phyloP scores from a whole-genome alignment of 352 stramenopile genomes.

The Pythium monospermum region DNA sequence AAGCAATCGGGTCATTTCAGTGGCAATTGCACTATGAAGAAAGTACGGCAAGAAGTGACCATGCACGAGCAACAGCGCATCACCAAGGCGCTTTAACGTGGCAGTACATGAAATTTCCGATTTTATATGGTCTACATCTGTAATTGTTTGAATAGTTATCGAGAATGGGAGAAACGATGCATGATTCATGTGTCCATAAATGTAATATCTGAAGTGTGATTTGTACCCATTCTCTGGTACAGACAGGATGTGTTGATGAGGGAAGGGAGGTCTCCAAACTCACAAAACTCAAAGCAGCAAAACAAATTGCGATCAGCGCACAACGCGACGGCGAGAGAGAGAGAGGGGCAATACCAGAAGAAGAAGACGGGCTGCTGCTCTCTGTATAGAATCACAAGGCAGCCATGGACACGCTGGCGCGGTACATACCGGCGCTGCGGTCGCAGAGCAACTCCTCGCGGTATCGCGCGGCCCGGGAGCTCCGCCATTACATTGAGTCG shows the following conservation, averaged over 20 bases:
- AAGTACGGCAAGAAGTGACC: slow-evolving; percentile 40
- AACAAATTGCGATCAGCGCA: background rate
- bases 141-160: background rate
- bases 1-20: slow-evolving; percentile 72
- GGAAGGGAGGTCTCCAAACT: slow-evolving; percentile 7
- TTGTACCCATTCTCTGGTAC: slow-evolving; percentile 18
- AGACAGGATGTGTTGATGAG: slow-evolving; percentile 6
- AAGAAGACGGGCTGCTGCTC: no score
- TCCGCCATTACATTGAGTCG: slow-evolving; percentile 82
- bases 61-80: slow-evolving; percentile 41
- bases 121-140: background rate
- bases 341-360: background rate
- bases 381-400: no score
- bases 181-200: no score
- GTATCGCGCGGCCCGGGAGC: slow-evolving; percentile 59
- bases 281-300: background rate
- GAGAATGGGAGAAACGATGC: no score
- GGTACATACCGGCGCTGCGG: slow-evolving; percentile 73
- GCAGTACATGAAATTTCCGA: no score
- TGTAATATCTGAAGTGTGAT: background rate
- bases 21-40: slow-evolving; percentile 65
- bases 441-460: slow-evolving; percentile 58
- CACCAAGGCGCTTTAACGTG: slow-evolving; percentile 58
- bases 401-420: slow-evolving; percentile 61
- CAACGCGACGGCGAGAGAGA: background rate